phyloP scores from a whole-genome alignment of 2,329 filamentous ascomycete species.

The Lasiodiplodia theobromae region DNA sequence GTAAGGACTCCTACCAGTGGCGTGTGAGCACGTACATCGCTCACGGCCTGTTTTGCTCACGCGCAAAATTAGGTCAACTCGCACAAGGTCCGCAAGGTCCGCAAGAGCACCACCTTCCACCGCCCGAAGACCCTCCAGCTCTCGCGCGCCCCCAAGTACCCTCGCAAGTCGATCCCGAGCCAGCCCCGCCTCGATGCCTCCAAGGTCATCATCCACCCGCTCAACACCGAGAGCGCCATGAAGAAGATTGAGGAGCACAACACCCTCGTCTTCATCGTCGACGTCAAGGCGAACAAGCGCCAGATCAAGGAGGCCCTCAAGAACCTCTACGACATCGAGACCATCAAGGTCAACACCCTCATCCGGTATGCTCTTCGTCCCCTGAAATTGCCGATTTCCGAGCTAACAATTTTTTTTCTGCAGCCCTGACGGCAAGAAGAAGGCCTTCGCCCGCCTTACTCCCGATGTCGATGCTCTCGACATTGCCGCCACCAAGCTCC shows the following conservation, averaged over 20 bases:
- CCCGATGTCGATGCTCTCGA: slow-evolving; percentile 97
- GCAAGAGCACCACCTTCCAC: slow-evolving; percentile 89
- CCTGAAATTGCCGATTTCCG: not conserved
- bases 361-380: slow-evolving; percentile 72
- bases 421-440: slow-evolving; percentile 96
- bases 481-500: slow-evolving; percentile 98
- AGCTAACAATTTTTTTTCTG: not conserved
- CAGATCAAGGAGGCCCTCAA: slow-evolving; percentile 98
- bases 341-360: slow-evolving; percentile 98
- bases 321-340: slow-evolving; percentile 99
- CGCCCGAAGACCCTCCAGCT: slow-evolving; percentile 94
- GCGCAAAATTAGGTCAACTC: slow-evolving; percentile 63
- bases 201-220: slow-evolving; percentile 96
- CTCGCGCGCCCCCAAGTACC: slow-evolving; percentile 92
- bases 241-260: slow-evolving; percentile 99
- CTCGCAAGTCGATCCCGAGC: slow-evolving; percentile 91
- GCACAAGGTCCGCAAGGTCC: slow-evolving; percentile 93
- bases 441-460: slow-evolving; percentile 96
- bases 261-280: slow-evolving; percentile 97
- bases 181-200: slow-evolving; percentile 92
- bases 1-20: slow-evolving; percentile 58
- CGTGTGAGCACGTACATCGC: slow-evolving; percentile 59
- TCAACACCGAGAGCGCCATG: slow-evolving; percentile 99
- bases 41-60: slow-evolving; percentile 58
- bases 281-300: slow-evolving; percentile 93